These are phyloP conservation scores for Penicillium herquei DNA, from an alignment of 495 filamentous ascomycete species.

Conservation along the genomic window DNA sequence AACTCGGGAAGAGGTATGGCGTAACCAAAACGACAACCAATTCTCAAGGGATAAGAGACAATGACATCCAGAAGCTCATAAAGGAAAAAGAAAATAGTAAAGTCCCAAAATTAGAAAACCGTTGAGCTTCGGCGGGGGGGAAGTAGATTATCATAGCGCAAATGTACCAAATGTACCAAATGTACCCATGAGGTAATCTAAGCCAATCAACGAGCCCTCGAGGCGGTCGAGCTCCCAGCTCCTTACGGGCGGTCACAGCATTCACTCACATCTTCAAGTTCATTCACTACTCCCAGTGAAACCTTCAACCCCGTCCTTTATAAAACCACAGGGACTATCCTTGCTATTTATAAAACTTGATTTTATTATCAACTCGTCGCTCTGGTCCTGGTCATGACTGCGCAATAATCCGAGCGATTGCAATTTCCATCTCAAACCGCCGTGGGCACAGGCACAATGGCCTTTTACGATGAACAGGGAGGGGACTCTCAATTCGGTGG, in stretches of 20 bases:
- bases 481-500: conserved; percentile 34
- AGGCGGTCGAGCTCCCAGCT: conserved; percentile 3
- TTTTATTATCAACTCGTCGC: background rate
- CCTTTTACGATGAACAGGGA: conserved; percentile 43
- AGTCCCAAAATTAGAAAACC: background rate
- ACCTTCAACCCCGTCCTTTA: background rate
- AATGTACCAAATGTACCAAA: conserved; percentile 2
- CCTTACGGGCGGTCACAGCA: conserved; percentile 5
- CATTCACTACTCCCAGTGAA: background rate
- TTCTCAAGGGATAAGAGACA: background rate
- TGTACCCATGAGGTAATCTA: background rate
- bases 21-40: background rate
- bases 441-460: conserved; percentile 28
- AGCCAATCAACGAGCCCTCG: conserved; percentile 22
- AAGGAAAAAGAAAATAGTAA: background rate
- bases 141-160: conserved; percentile 21
- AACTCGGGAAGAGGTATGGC: background rate
- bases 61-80: background rate
- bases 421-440: background rate
- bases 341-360: background rate
- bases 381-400: background rate
- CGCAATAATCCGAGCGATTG: background rate
- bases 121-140: background rate
- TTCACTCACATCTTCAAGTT: conserved; percentile 8
- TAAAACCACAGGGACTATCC: conserved; percentile 3